These are phyloP conservation scores for Rubia tinctorum DNA, from an alignment of 305 asterid species.

Conservation along the genomic window DNA sequence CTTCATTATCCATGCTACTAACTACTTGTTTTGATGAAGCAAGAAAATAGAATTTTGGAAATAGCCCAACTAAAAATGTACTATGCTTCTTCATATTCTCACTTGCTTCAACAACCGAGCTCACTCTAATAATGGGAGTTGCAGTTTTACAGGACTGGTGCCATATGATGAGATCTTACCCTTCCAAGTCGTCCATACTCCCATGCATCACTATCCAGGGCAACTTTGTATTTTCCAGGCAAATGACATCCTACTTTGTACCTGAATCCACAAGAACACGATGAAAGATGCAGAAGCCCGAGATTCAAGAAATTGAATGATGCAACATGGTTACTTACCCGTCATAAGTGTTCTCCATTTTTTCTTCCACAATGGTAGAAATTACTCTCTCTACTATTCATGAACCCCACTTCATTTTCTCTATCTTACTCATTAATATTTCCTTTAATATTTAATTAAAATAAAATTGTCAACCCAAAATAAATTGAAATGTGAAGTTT, in stretches of 20 bases:
- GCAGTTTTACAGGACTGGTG: background rate
- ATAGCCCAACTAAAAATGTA: no score
- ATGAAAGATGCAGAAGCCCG: background rate
- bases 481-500: no score
- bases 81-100: no score
- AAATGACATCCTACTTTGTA: slow-evolving; percentile 93
- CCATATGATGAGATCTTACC: slow-evolving; percentile 40
- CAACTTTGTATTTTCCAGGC: slow-evolving; percentile 95
- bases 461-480: no score
- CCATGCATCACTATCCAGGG: slow-evolving; percentile 88
- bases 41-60: slow-evolving; percentile 59
- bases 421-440: no score
- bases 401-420: no score
- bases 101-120: no score
- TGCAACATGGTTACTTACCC: slow-evolving; percentile 45
- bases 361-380: no score
- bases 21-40: slow-evolving; percentile 72
- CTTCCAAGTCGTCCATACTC: slow-evolving; percentile 96
- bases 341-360: slow-evolving; percentile 68
- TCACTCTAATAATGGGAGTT: no score
- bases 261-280: slow-evolving; percentile 38
- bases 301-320: slow-evolving; percentile 13
- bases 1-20: slow-evolving; percentile 70
- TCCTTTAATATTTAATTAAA: no score
- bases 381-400: no score